Percentiles rank a stretch among this genome's conserved stretches.
Conservation (phyloP, 1,284 basidiomycete species). For the Tetrapyrgos nigripes region DNA sequence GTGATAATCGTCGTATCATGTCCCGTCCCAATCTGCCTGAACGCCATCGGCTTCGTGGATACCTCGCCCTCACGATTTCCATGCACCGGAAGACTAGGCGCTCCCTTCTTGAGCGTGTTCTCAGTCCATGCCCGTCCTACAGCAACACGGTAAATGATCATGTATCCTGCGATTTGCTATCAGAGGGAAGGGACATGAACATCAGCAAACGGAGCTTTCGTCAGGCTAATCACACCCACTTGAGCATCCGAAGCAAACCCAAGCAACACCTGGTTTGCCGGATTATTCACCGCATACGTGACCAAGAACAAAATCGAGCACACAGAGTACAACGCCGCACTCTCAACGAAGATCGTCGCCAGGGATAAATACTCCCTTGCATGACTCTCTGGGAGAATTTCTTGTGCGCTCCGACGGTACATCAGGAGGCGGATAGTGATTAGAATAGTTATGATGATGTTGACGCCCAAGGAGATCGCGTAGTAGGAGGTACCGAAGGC, state of each 20-base stretch:
- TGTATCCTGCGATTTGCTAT: conserved; percentile 50
- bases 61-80: no score
- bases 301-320: conserved; percentile 50
- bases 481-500: conserved; percentile 50
- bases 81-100: no score
- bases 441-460: conserved; percentile 50
- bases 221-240: conserved; percentile 26
- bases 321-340: conserved; percentile 48
- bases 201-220: not conserved
- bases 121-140: conserved; percentile 44
- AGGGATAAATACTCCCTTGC: conserved; percentile 46
- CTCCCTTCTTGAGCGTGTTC: no score
- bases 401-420: conserved; percentile 40
- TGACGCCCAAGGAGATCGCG: conserved; percentile 48
- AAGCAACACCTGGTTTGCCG: conserved; percentile 45
- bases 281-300: conserved; percentile 46
- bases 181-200: no score
- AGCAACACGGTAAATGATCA: conserved; percentile 49
- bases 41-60: no score
- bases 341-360: conserved; percentile 48
- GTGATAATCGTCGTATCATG: no score
- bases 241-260: conserved; percentile 38
- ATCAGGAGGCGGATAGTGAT: conserved; percentile 45
- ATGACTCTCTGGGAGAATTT: conserved; percentile 38
- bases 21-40: no score